A percentile compares a stretch with the other conserved stretches of the same genome.
phyloP scores from a whole-genome alignment of 1,284 basidiomycete genomes.

The Thelephora terrestris region DNA sequence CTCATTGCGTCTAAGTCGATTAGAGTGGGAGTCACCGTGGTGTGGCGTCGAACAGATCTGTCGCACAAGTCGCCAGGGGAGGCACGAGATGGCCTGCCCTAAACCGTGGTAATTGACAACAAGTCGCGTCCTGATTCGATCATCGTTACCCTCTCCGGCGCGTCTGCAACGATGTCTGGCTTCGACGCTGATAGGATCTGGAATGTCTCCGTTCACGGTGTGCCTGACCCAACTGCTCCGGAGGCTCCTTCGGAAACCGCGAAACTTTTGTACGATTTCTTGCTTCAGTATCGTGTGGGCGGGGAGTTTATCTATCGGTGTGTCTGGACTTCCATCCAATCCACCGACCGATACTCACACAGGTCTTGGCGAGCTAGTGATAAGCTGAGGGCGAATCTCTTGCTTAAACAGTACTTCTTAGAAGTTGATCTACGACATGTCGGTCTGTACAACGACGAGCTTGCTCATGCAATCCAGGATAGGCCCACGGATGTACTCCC shows the following conservation, averaged over 20 bases:
- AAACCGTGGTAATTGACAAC: conserved; percentile 11
- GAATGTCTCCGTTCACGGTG: conserved; percentile 64
- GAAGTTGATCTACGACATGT: conserved; percentile 92
- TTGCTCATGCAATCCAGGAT: conserved; percentile 87
- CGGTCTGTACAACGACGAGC: conserved; percentile 85
- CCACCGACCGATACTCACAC: conserved; percentile 1
- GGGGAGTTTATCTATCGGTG: conserved; percentile 86
- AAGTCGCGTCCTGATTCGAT: conserved; percentile 6
- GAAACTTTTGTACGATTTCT: conserved; percentile 73
- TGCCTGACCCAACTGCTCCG: conserved; percentile 38
- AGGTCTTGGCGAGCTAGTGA: conserved; percentile 44
- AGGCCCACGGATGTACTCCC: conserved; percentile 85
- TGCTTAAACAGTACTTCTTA: conserved; percentile 85
- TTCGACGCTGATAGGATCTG: conserved; percentile 77
- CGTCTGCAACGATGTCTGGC: conserved; percentile 35
- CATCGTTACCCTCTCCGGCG: conserved; percentile 4
- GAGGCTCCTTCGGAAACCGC: conserved; percentile 76
- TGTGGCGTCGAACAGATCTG: not conserved
- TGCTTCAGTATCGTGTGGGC: conserved; percentile 79
- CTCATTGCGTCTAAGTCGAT: conserved; percentile 32
- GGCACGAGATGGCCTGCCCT: conserved; percentile 24
- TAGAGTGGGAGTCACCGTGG: not conserved
- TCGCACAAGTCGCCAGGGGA: not conserved
- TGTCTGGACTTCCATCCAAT: conserved; percentile 8
- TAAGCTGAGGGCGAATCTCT: conserved; percentile 79